A percentile compares a stretch with the other conserved stretches of the same genome.
Evolutionary conservation across 116 monocot genomes (phyloP).

Genomic region (Zostera marina): DNA sequence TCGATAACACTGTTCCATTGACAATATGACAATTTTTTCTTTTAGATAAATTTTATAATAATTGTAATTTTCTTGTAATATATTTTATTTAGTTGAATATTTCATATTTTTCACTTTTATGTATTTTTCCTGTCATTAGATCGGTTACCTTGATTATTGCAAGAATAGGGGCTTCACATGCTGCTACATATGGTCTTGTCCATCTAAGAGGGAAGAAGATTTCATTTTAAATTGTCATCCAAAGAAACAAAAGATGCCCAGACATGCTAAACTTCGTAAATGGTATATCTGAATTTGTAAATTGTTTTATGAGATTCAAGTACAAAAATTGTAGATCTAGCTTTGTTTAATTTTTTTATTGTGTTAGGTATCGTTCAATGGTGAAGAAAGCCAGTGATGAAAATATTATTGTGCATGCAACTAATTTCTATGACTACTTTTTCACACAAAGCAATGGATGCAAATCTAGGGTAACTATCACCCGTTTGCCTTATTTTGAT

Average conservation of each 20-base stretch:
- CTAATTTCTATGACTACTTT: conserved; percentile 63
- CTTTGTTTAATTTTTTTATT: neutral
- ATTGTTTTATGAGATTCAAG: neutral
- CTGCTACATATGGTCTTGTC: conserved; percentile 72
- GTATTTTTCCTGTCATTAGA: conserved; percentile 14
- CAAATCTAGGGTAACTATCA: conserved; percentile 45
- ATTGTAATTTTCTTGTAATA: too few relatives aligned
- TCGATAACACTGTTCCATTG: too few relatives aligned
- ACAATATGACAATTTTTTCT: too few relatives aligned
- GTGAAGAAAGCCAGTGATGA: conserved; percentile 47
- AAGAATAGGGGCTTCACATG: conserved; percentile 50
- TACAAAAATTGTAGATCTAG: neutral
- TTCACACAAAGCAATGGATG: conserved; percentile 29
- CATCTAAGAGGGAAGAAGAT: conserved; percentile 48
- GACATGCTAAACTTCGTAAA: conserved; percentile 50
- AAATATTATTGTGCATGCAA: conserved; percentile 37
- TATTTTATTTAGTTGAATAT: too few relatives aligned
- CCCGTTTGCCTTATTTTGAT: conserved; percentile 71
- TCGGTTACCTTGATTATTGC: conserved; percentile 60
- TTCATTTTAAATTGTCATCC: conserved; percentile 74
- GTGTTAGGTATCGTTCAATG: conserved; percentile 57
- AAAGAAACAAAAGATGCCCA: conserved; percentile 62
- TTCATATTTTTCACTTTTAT: too few relatives aligned
- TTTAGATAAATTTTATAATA: too few relatives aligned
- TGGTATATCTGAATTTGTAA: conserved; percentile 18